Evolutionary conservation across 208 protist genomes (phyloP).

Genomic region (Crithidia thermophila): DNA sequence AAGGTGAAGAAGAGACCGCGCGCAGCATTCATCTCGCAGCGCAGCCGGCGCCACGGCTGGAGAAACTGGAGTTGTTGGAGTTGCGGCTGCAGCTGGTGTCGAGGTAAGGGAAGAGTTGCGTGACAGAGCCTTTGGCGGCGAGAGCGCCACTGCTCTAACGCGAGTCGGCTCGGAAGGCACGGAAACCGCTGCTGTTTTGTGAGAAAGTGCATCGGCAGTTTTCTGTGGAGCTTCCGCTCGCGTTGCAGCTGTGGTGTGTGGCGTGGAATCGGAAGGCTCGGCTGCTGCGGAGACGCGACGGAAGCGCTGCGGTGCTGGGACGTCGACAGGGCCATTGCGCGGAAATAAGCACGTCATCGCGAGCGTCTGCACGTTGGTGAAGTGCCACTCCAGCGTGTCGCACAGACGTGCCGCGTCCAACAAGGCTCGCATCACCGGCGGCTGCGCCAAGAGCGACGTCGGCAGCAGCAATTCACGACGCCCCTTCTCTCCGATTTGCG

Average conservation of each 20-base stretch:
- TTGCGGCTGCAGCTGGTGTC: no score
- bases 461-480: slow-evolving; percentile 21
- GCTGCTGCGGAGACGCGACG: no score
- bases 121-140: no score
- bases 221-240: background rate
- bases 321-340: background rate
- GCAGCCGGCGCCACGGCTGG: background rate
- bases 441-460: slow-evolving; percentile 8
- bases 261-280: background rate
- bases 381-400: slow-evolving; percentile 13
- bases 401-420: slow-evolving; percentile 6
- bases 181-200: no score
- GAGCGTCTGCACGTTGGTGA: slow-evolving; percentile 15
- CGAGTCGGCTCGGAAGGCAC: no score
- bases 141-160: no score
- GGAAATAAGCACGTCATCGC: slow-evolving; percentile 22
- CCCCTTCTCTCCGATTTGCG: slow-evolving; percentile 9
- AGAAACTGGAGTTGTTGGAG: background rate
- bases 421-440: slow-evolving; percentile 1
- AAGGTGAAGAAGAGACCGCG: background rate
- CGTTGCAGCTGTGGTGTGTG: no score
- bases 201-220: no score
- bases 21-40: background rate
- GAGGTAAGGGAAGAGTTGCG: no score
- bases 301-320: background rate